These are phyloP conservation scores for Spathaspora girioi DNA, from an alignment of 805 yeast genomes.

Conservation along the genomic window DNA sequence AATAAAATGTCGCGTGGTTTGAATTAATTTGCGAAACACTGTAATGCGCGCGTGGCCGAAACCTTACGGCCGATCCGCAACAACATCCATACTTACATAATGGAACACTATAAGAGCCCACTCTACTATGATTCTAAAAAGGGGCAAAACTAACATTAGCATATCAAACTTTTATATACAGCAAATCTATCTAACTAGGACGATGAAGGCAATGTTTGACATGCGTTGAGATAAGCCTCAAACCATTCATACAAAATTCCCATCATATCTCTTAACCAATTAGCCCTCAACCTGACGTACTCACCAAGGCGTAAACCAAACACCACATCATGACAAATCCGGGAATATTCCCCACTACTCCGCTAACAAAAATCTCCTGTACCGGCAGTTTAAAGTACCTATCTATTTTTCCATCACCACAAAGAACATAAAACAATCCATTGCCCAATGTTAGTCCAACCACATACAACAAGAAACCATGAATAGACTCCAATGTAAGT, in stretches of 20 bases:
- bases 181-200: too few relatives aligned
- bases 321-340: constrained; percentile 49
- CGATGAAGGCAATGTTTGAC: too few relatives aligned
- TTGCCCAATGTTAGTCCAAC: constrained; percentile 31
- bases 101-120: too few relatives aligned
- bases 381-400: constrained; percentile 27
- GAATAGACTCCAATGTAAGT: constrained; percentile 31
- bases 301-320: constrained; percentile 40
- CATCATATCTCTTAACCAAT: background rate
- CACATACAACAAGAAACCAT: constrained; percentile 34
- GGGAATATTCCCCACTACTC: constrained; percentile 28
- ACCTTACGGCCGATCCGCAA: background rate
- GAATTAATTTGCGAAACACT: too few relatives aligned
- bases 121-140: too few relatives aligned
- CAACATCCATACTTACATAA: background rate
- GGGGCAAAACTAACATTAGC: too few relatives aligned
- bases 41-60: background rate
- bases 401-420: constrained; percentile 28
- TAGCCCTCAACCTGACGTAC: constrained; percentile 8
- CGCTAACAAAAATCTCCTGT: constrained; percentile 30
- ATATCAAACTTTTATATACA: too few relatives aligned
- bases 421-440: constrained; percentile 21
- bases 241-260: background rate
- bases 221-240: too few relatives aligned
- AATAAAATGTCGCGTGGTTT: too few relatives aligned